Evolutionary conservation across 495 filamentous ascomycete species (phyloP).

Genomic region (Collariella sp.): DNA sequence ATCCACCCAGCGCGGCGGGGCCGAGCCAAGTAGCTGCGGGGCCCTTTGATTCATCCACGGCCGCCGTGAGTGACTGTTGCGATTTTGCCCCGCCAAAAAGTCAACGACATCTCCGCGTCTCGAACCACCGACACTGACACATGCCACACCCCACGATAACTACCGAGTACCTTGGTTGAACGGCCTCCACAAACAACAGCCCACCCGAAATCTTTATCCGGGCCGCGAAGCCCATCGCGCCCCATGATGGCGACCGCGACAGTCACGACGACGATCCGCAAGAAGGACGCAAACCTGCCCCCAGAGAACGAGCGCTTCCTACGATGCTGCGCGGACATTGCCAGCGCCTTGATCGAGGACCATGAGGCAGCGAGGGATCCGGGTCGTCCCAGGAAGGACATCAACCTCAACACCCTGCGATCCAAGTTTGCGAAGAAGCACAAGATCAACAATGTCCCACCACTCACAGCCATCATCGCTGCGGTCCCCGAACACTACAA

Average conservation of each 20-base stretch:
- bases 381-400: constrained; percentile 63
- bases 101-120: constrained; percentile 1
- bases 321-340: constrained; percentile 90
- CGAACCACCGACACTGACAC: neutral
- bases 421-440: constrained; percentile 89
- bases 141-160: neutral
- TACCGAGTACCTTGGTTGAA: neutral
- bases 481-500: constrained; percentile 98
- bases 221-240: neutral
- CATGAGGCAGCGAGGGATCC: constrained; percentile 70
- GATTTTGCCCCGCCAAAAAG: constrained; percentile 3
- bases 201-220: neutral
- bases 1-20: neutral
- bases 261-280: constrained; percentile 29
- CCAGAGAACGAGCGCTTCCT: constrained; percentile 92
- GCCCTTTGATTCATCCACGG: neutral
- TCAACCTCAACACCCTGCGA: constrained; percentile 87
- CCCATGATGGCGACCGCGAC: constrained; percentile 38
- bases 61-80: neutral
- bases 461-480: constrained; percentile 92
- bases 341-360: constrained; percentile 84
- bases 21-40: neutral
- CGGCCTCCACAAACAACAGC: neutral
- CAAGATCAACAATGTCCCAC: constrained; percentile 71
- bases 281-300: constrained; percentile 65